Evolutionary conservation across 2,329 filamentous ascomycete species (phyloP), one percentile per base, ranked within the genome.

Genomic region (Ophiocordyceps sinensis): DNA sequence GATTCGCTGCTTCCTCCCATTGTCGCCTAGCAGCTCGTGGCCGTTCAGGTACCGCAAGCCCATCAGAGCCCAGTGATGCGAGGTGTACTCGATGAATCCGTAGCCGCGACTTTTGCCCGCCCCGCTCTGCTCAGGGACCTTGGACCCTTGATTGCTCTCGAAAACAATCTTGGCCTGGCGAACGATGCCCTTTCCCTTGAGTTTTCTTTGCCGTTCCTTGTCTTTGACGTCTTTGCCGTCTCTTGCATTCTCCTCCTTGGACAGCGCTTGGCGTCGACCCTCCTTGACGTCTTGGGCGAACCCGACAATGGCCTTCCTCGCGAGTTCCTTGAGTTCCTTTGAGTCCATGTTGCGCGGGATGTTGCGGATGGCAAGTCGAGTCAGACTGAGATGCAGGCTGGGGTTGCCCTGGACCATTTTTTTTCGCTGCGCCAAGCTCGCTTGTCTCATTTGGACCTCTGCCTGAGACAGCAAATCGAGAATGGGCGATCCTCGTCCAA

Each of bases 11-110:
- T 86, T 89, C 63, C 82, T 85, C 48, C 91, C 87, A 41, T 73
- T 63, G 21, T 67, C 63, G 47, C 71, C 75, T 52, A 72, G 67
- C 15, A 77, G 51, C 28, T 74, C 65, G 44, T 75, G 80, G 2
- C 89, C 88, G 58, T 98, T 98, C 43, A 98, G 71, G 79, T 86
- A 96, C 37, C 91, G 74, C 47, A 98, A 68, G 21, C 86, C 91
- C 85, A 96, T 96, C 32, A 98, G 71, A 13, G 91, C 91, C 70
- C 82, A 89, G 39, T 91, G 82, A 56, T 98, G 91, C 28, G 85
- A 91, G 48, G 79, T 83, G 63, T 95, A 98, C 64, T 98, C 91
- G 50, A 98, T 83, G 66, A 98, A 98, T 12, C 93, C 91, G 58
- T 98, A 98, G 5, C 91, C 91, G 58, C 89, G 77, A 58, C 84